A percentile compares a stretch with the other conserved stretches of the same genome.
Conservation (phyloP, 2,329 filamentous ascomycete species). For the Curvularia sp. region DNA sequence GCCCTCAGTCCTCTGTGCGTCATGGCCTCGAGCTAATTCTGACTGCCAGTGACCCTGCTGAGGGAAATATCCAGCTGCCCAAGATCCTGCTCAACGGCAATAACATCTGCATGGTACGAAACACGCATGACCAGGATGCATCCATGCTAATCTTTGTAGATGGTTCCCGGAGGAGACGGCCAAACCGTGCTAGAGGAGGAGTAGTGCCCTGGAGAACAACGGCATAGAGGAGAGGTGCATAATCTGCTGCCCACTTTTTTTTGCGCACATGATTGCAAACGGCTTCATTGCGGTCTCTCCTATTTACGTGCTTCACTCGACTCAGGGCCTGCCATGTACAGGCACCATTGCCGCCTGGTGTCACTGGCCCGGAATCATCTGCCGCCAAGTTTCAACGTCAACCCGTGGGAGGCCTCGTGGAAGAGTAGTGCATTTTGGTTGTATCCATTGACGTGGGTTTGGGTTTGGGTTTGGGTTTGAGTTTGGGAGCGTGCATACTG, state of each 20-base stretch:
- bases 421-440: not conserved
- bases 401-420: not conserved
- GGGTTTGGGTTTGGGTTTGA: too few species aligned
- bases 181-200: constrained; percentile 39
- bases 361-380: not conserved
- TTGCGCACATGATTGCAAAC: constrained; percentile 3
- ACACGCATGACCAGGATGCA: not conserved
- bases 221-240: not conserved
- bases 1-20: not conserved
- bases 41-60: constrained; percentile 75
- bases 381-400: not conserved
- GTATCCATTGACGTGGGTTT: not conserved
- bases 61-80: constrained; percentile 83
- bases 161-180: constrained; percentile 48
- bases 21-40: constrained; percentile 15
- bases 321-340: not conserved
- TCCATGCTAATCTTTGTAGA: constrained; percentile 31
- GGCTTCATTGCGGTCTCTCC: constrained; percentile 3
- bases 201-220: constrained; percentile 6
- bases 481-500: not conserved
- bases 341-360: constrained; percentile 7
- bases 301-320: not conserved
- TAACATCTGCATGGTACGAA: constrained; percentile 95
- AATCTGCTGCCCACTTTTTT: not conserved
- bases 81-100: constrained; percentile 98